Percentiles rank a stretch among this genome's conserved stretches.
Evolutionary conservation across 2,329 filamentous ascomycete genomes (phyloP).

Genomic region (Raffaelea albimanens): DNA sequence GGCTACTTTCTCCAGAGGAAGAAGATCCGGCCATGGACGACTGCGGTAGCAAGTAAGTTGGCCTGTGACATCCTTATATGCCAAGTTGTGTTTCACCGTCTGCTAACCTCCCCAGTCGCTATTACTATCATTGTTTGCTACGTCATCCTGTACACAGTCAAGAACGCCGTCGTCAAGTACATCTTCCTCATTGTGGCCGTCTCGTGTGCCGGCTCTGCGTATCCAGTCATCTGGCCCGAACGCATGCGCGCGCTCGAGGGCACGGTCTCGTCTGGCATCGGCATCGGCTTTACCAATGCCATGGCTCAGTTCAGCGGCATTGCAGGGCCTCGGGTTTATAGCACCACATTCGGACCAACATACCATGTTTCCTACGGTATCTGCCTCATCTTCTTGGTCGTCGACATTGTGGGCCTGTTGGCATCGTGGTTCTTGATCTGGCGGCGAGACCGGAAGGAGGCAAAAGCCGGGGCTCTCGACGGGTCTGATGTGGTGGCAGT

Average conservation of each 20-base stretch:
- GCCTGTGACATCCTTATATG: neutral
- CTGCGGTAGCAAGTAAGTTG: slow-evolving; percentile 25
- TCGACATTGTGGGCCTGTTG: slow-evolving; percentile 15
- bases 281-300: slow-evolving; percentile 31
- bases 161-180: slow-evolving; percentile 24
- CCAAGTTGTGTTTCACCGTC: slow-evolving; percentile 7
- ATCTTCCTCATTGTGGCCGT: slow-evolving; percentile 24
- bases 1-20: slow-evolving; percentile 25
- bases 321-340: slow-evolving; percentile 29
- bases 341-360: slow-evolving; percentile 26
- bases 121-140: slow-evolving; percentile 27
- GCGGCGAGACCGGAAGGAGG: slow-evolving; percentile 9
- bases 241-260: slow-evolving; percentile 29
- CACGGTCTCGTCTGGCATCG: slow-evolving; percentile 28
- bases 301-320: slow-evolving; percentile 32
- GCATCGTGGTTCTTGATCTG: slow-evolving; percentile 15
- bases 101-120: slow-evolving; percentile 17
- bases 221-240: slow-evolving; percentile 34
- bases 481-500: too few species aligned
- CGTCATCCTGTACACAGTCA: slow-evolving; percentile 26
- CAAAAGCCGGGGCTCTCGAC: too few species aligned
- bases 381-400: slow-evolving; percentile 17
- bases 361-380: slow-evolving; percentile 28
- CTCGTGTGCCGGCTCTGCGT: slow-evolving; percentile 28
- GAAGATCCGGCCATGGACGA: slow-evolving; percentile 26